Evolutionary conservation across 805 yeast species (phyloP).

Genomic region (Candida ficus): DNA sequence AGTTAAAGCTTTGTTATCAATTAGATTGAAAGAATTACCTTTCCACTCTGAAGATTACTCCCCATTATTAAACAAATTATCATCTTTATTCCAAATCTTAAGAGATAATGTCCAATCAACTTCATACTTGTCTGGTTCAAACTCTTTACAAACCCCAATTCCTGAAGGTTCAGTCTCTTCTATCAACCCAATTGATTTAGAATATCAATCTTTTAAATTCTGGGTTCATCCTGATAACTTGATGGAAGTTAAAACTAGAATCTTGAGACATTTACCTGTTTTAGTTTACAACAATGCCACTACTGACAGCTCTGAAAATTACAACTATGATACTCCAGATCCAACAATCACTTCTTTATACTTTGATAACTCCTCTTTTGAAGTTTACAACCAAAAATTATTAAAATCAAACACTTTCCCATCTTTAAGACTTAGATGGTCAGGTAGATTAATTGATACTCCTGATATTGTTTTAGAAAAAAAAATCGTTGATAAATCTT

Average conservation of each 20-base stretch:
- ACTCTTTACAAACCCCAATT: slow-evolving; percentile 20
- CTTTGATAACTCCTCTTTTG: slow-evolving; percentile 80
- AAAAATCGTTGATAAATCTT: slow-evolving; percentile 57
- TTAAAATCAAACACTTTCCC: slow-evolving; percentile 64
- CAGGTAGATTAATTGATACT: slow-evolving; percentile 71
- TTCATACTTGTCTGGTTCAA: slow-evolving; percentile 25
- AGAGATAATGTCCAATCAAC: slow-evolving; percentile 57
- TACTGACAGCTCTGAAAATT: slow-evolving; percentile 35
- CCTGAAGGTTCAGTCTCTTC: slow-evolving; percentile 21
- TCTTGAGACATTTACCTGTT: slow-evolving; percentile 89
- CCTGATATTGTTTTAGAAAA: slow-evolving; percentile 81
- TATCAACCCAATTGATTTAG: slow-evolving; percentile 21
- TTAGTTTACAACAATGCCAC: slow-evolving; percentile 54
- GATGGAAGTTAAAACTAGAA: slow-evolving; percentile 96
- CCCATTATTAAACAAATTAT: slow-evolving; percentile 79
- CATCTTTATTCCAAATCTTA: slow-evolving; percentile 74
- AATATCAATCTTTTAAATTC: slow-evolving; percentile 69
- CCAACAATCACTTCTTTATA: slow-evolving; percentile 84
- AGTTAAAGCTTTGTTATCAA: slow-evolving; percentile 86
- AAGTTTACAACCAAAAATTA: slow-evolving; percentile 79
- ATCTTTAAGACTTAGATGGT: slow-evolving; percentile 84
- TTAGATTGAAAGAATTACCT: slow-evolving; percentile 81
- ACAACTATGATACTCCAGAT: slow-evolving; percentile 43
- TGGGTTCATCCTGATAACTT: slow-evolving; percentile 97
- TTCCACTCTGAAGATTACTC: slow-evolving; percentile 94